Conservation (phyloP, 164 flowering plant genomes). For the Nymphaea thermarum region DNA sequence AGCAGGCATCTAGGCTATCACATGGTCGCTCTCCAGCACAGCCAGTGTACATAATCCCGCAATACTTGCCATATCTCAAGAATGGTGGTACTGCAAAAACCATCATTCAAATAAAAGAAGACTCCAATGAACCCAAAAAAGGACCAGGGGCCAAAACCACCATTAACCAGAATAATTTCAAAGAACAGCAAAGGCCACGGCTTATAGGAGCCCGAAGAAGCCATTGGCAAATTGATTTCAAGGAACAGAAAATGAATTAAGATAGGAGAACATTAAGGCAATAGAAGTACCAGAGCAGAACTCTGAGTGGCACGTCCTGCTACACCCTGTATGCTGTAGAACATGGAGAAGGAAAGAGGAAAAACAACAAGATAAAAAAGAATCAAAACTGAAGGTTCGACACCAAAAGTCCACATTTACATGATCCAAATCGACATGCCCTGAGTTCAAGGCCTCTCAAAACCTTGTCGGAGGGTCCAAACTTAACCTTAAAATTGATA, state of each 20-base stretch:
- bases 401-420: neutral
- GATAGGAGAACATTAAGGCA: neutral
- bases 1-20: conserved; percentile 85
- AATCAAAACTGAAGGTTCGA: neutral
- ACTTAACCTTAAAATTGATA: too few species aligned
- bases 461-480: too few species aligned
- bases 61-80: conserved; percentile 94
- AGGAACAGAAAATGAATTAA: neutral
- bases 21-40: conserved; percentile 94
- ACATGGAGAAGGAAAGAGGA: too few species aligned
- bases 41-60: conserved; percentile 84
- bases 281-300: neutral
- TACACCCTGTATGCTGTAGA: neutral
- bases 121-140: too few species aligned
- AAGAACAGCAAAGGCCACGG: too few species aligned
- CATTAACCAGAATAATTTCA: too few species aligned
- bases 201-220: too few species aligned
- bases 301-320: neutral
- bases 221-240: too few species aligned
- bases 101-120: neutral
- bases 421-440: too few species aligned
- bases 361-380: too few species aligned
- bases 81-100: conserved; percentile 62
- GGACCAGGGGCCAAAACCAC: too few species aligned
- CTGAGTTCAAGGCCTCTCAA: too few species aligned